Evolutionary conservation across 805 yeast genomes (phyloP).

Genomic region (Metschnikowia corniflorae): DNA sequence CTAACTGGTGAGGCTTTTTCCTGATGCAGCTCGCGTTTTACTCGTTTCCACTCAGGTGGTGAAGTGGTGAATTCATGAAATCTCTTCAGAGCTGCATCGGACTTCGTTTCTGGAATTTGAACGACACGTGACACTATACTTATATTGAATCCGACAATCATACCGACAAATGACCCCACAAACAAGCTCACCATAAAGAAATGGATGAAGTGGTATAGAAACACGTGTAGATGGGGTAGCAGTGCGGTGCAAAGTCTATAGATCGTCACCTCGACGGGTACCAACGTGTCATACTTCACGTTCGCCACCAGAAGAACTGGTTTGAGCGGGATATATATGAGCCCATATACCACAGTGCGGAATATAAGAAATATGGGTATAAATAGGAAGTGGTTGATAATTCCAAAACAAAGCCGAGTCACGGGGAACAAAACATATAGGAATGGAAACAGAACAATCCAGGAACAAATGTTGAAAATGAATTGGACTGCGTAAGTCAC

Average conservation of each 20-base stretch:
- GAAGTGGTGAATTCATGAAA: not conserved
- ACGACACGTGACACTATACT: constrained; percentile 9
- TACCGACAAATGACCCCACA: constrained; percentile 16
- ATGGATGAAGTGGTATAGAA: constrained; percentile 13
- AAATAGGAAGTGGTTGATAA: constrained; percentile 12
- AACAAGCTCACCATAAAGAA: constrained; percentile 16
- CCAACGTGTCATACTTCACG: constrained; percentile 12
- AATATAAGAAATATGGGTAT: constrained; percentile 14
- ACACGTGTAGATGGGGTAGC: constrained; percentile 14
- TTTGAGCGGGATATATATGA: constrained; percentile 16
- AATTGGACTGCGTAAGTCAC: not conserved
- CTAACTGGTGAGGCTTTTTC: not conserved
- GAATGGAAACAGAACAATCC: constrained; percentile 13
- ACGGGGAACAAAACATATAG: constrained; percentile 12
- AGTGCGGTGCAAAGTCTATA: constrained; percentile 8
- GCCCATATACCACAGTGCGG: constrained; percentile 17
- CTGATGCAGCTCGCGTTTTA: constrained; percentile 2
- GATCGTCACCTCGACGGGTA: constrained; percentile 17
- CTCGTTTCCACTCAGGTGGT: constrained; percentile 5
- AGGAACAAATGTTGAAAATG: no score
- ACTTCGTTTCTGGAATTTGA: constrained; percentile 1
- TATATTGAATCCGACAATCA: constrained; percentile 17
- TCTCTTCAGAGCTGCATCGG: not conserved
- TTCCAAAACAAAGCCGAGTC: constrained; percentile 4
- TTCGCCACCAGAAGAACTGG: constrained; percentile 13